Evolutionary conservation across 177 flowering plant species (phyloP).

Genomic region (Vitis hybrid): DNA sequence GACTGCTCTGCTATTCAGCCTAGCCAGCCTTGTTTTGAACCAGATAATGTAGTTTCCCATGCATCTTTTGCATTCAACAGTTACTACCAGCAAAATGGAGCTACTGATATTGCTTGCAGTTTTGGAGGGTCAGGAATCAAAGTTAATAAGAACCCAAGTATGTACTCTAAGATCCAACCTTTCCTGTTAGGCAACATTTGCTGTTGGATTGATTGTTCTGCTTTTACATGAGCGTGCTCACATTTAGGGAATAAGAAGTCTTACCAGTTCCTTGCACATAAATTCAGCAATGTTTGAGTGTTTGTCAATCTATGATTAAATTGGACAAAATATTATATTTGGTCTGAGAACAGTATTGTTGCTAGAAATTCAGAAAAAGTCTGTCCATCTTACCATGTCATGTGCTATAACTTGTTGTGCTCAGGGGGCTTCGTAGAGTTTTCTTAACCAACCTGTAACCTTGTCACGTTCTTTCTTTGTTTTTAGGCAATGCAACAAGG

Average conservation of each 20-base stretch:
- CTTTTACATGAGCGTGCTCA: background rate
- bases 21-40: conserved; percentile 93
- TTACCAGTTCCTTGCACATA: background rate
- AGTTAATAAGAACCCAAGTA: conserved; percentile 86
- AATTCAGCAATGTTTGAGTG: background rate
- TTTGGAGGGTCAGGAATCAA: conserved; percentile 84
- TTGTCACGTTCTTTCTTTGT: too few relatives aligned
- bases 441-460: too few relatives aligned
- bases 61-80: conserved; percentile 92
- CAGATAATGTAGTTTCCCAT: conserved; percentile 77
- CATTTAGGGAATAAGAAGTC: background rate
- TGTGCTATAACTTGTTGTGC: too few relatives aligned
- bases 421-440: too few relatives aligned
- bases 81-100: conserved; percentile 94
- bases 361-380: too few relatives aligned
- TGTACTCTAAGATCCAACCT: conserved; percentile 16
- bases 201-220: background rate
- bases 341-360: too few relatives aligned
- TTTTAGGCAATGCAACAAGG: too few relatives aligned
- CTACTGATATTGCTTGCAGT: conserved; percentile 77
- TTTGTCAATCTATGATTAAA: background rate
- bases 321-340: too few relatives aligned
- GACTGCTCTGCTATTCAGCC: conserved; percentile 96
- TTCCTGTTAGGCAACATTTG: background rate
- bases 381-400: too few relatives aligned